phyloP scores from a whole-genome alignment of 257 asterid species.

The Solanum piurae region DNA sequence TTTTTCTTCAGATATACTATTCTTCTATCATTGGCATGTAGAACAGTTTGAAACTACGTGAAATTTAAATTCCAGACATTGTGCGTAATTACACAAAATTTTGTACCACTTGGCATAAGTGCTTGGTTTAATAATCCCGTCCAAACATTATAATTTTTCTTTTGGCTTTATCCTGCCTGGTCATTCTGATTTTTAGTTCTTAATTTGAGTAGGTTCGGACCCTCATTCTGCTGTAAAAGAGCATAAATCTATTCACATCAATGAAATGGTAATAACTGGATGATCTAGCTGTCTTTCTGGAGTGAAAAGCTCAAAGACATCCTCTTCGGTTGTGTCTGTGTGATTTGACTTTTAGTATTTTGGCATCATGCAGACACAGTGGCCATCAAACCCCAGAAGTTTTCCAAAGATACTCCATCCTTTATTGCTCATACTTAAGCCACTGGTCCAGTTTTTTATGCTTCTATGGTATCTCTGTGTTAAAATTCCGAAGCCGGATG shows the following conservation, averaged over 20 bases:
- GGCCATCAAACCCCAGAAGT: constrained; percentile 57
- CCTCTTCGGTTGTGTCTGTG: not conserved
- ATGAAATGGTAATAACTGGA: constrained; percentile 55
- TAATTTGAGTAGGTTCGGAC: constrained; percentile 56
- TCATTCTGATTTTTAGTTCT: not conserved
- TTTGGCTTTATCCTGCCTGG: constrained; percentile 4
- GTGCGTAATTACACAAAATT: not conserved
- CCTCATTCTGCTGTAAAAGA: constrained; percentile 70
- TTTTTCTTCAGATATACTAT: not conserved
- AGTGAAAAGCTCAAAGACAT: not conserved
- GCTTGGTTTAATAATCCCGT: not conserved
- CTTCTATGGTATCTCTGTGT: constrained; percentile 88
- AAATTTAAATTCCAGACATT: not conserved
- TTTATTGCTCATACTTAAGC: constrained; percentile 61
- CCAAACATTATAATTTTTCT: not conserved
- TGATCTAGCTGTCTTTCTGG: not conserved
- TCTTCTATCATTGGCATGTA: not conserved
- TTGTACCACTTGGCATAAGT: not conserved
- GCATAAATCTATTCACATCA: constrained; percentile 61
- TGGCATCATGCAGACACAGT: constrained; percentile 53
- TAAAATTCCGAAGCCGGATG: constrained; percentile 85
- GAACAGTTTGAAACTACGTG: not conserved
- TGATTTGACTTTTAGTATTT: constrained; percentile 1
- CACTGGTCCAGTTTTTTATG: constrained; percentile 68
- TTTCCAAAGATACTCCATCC: constrained; percentile 71